Percentiles rank a stretch among this genome's conserved stretches.
These are phyloP conservation scores for Russula brevipes DNA, from an alignment of 768 basidiomycete genomes.

Conservation along the genomic window DNA sequence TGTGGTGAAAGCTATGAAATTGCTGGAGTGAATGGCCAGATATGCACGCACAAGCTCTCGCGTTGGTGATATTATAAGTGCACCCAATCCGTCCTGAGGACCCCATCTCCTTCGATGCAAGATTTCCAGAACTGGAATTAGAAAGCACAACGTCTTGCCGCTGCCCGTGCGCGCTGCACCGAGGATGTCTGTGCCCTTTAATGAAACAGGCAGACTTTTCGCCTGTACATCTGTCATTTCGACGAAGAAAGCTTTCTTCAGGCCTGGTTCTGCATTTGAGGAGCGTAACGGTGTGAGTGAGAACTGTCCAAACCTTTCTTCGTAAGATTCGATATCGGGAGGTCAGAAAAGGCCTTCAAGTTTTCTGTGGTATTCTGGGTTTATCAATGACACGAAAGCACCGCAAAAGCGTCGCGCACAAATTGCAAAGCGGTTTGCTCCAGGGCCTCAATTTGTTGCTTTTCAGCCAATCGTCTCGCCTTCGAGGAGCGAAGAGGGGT, in stretches of 20 bases:
- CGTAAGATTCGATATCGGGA: slow-evolving; percentile 24
- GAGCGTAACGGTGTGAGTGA: not conserved
- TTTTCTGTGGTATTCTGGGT: slow-evolving; percentile 15
- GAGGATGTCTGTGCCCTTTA: slow-evolving; percentile 61
- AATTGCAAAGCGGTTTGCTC: slow-evolving; percentile 19
- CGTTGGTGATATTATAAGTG: slow-evolving; percentile 90
- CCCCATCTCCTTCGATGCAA: slow-evolving; percentile 66
- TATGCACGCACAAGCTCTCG: slow-evolving; percentile 69
- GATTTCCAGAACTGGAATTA: slow-evolving; percentile 61
- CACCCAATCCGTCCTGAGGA: slow-evolving; percentile 72
- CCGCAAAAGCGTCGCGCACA: slow-evolving; percentile 12
- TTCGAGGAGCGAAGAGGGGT: slow-evolving; percentile 12
- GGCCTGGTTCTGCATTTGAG: slow-evolving; percentile 42
- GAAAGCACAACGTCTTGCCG: slow-evolving; percentile 70
- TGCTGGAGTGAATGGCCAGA: not conserved
- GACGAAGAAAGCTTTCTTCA: slow-evolving; percentile 82
- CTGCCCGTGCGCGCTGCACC: slow-evolving; percentile 69
- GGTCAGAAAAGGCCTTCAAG: slow-evolving; percentile 20
- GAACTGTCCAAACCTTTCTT: slow-evolving; percentile 20
- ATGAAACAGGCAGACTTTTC: slow-evolving; percentile 51
- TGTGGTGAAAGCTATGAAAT: slow-evolving; percentile 30
- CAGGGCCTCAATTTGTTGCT: slow-evolving; percentile 21
- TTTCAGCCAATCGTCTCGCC: slow-evolving; percentile 21
- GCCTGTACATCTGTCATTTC: slow-evolving; percentile 81
- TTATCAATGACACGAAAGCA: not conserved